Percentiles rank a stretch among this genome's conserved stretches.
phyloP scores from a whole-genome alignment of 495 filamentous ascomycete genomes.

The Penicillium odoratum region DNA sequence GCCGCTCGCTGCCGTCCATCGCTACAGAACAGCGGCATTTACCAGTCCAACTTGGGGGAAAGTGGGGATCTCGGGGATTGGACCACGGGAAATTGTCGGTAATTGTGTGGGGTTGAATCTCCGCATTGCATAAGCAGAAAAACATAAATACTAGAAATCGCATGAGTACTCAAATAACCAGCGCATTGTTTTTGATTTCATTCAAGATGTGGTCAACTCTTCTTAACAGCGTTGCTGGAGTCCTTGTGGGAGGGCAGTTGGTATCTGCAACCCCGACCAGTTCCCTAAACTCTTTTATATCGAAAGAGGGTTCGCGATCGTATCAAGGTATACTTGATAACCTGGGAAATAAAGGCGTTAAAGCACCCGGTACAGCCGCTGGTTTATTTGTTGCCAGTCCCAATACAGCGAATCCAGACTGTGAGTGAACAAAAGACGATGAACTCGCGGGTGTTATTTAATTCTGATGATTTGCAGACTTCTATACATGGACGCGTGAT shows the following conservation, averaged over 20 bases:
- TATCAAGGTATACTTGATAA: conserved; percentile 49
- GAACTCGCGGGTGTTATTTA: not conserved
- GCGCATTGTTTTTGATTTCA: not conserved
- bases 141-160: not conserved
- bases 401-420: conserved; percentile 52
- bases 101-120: not conserved
- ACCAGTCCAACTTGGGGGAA: too few relatives aligned
- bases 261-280: conserved; percentile 2
- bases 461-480: conserved; percentile 39
- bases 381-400: conserved; percentile 57
- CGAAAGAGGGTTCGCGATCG: conserved; percentile 10
- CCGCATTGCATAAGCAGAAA: not conserved
- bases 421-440: conserved; percentile 29
- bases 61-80: not conserved
- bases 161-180: not conserved
- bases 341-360: conserved; percentile 50
- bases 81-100: conserved; percentile 3
- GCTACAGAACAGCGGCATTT: too few relatives aligned
- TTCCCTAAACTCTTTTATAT: conserved; percentile 7
- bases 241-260: conserved; percentile 8
- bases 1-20: too few relatives aligned
- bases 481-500: conserved; percentile 63
- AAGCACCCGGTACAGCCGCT: conserved; percentile 39
- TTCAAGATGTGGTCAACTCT: conserved; percentile 1
- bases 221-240: conserved; percentile 1